These are phyloP conservation scores for Funneliformis mosseae DNA, from an alignment of 192 early-diverging fungal species.

Conservation along the genomic window DNA sequence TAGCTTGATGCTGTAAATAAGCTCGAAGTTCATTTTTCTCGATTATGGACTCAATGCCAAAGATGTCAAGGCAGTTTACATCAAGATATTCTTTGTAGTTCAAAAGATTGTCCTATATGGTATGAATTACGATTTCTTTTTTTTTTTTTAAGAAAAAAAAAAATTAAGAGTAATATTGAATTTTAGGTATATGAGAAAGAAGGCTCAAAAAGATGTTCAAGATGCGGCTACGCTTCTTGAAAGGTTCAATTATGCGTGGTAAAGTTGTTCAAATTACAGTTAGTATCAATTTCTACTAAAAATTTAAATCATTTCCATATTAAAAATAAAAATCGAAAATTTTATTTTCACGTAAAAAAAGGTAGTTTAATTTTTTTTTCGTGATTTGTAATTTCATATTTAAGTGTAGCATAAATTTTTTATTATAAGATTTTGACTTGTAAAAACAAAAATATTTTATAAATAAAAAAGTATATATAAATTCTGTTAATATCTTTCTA, in stretches of 20 bases:
- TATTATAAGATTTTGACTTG: too few relatives aligned
- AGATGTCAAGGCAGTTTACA: conserved; percentile 93
- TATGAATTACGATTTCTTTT: conserved; percentile 44
- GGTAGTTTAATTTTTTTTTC: too few relatives aligned
- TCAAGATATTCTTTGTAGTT: conserved; percentile 94
- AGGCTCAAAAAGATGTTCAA: conserved; percentile 89
- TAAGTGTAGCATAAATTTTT: too few relatives aligned
- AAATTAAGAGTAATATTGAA: background rate
- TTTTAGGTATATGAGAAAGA: conserved; percentile 82
- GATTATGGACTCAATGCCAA: conserved; percentile 98
- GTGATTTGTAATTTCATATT: too few relatives aligned
- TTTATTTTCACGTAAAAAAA: too few relatives aligned
- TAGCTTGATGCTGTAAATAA: conserved; percentile 64
- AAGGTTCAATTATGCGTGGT: conserved; percentile 74
- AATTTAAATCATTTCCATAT: too few relatives aligned
- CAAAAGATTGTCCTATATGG: conserved; percentile 96
- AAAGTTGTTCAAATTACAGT: background rate
- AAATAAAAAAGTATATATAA: too few relatives aligned
- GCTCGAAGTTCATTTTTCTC: conserved; percentile 75
- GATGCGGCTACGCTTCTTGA: conserved; percentile 71
- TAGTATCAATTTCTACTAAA: too few relatives aligned
- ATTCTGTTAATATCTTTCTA: too few relatives aligned
- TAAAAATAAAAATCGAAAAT: too few relatives aligned
- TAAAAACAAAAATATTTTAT: too few relatives aligned
- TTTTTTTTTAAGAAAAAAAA: background rate